phyloP scores from a whole-genome alignment of 306 rosid genomes.

The Begonia loranthoides region DNA sequence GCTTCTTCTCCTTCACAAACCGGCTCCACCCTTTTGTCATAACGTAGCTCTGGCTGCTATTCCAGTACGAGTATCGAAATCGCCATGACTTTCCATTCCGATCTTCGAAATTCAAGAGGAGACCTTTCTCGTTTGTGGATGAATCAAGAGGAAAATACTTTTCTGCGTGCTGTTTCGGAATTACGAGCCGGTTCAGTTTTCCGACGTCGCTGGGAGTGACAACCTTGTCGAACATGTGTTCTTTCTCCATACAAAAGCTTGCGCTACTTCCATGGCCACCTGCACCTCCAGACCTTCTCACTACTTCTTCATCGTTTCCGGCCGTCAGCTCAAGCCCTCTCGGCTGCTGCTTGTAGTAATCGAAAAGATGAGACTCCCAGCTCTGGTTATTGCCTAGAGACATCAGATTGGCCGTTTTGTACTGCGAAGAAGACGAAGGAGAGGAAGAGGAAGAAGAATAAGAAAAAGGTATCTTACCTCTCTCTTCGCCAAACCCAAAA shows the following conservation, averaged over 20 bases:
- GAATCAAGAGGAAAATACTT: constrained; percentile 46
- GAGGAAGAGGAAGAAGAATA: constrained; percentile 9
- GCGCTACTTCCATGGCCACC: not conserved
- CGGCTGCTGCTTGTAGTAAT: not conserved
- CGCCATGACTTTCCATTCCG: constrained; percentile 71
- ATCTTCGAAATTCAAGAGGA: constrained; percentile 69
- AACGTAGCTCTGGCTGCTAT: constrained; percentile 94
- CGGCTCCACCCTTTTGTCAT: constrained; percentile 99
- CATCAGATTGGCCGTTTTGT: not conserved
- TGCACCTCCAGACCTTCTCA: not conserved
- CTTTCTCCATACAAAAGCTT: constrained; percentile 8
- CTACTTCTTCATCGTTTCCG: not conserved
- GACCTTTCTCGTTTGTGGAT: constrained; percentile 57
- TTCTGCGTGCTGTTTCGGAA: constrained; percentile 43
- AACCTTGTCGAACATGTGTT: constrained; percentile 40
- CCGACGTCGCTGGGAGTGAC: constrained; percentile 47
- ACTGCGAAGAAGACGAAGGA: constrained; percentile 3
- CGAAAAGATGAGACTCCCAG: not conserved
- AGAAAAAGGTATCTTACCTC: constrained; percentile 13
- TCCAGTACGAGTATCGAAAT: constrained; percentile 91
- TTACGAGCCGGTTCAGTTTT: constrained; percentile 31
- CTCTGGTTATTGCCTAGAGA: no score
- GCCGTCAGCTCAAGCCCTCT: not conserved
- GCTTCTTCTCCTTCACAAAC: constrained; percentile 81
- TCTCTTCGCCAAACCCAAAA: constrained; percentile 2